A percentile compares a stretch with the other conserved stretches of the same genome.
Conservation (phyloP, 768 basidiomycete species). For the Tephrocybe sp. region DNA sequence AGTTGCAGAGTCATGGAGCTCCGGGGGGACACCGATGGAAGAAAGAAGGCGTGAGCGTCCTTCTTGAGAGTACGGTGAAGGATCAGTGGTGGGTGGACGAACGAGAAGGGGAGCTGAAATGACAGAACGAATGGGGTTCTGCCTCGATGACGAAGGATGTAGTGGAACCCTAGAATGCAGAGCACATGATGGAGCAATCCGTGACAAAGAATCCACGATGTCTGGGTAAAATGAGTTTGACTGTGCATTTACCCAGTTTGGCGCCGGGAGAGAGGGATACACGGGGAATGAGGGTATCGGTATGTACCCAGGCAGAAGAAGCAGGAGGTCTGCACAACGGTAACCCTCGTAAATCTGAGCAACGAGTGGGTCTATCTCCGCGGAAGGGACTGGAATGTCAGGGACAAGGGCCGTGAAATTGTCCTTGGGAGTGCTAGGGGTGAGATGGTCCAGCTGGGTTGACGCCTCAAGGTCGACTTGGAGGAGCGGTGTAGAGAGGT, state of each 20-base stretch:
- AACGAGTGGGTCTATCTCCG: constrained; percentile 57
- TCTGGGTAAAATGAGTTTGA: constrained; percentile 45
- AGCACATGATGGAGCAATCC: constrained; percentile 24
- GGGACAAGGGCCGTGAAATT: constrained; percentile 33
- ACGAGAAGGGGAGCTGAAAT: constrained; percentile 69
- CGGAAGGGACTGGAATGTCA: constrained; percentile 56
- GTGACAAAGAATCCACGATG: constrained; percentile 42
- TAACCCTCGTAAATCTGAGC: constrained; percentile 66
- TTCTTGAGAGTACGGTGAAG: constrained; percentile 47
- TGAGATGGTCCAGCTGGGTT: constrained; percentile 14
- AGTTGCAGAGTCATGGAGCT: constrained; percentile 42
- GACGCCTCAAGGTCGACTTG: constrained; percentile 31
- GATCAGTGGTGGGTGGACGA: constrained; percentile 44
- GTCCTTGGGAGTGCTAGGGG: constrained; percentile 9
- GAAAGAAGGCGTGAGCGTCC: constrained; percentile 57
- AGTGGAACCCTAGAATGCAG: constrained; percentile 48
- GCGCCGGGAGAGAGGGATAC: constrained; percentile 56
- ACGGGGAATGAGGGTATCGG: constrained; percentile 73
- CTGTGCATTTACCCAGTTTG: constrained; percentile 58
- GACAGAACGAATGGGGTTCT: constrained; percentile 33
- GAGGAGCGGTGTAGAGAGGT: constrained; percentile 59
- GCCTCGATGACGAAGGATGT: constrained; percentile 13
- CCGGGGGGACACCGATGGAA: constrained; percentile 57
- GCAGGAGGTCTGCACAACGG: constrained; percentile 66
- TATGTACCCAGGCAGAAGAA: constrained; percentile 71